Conservation (phyloP, 495 filamentous ascomycete genomes). For the Penicillium atrosanguineum region DNA sequence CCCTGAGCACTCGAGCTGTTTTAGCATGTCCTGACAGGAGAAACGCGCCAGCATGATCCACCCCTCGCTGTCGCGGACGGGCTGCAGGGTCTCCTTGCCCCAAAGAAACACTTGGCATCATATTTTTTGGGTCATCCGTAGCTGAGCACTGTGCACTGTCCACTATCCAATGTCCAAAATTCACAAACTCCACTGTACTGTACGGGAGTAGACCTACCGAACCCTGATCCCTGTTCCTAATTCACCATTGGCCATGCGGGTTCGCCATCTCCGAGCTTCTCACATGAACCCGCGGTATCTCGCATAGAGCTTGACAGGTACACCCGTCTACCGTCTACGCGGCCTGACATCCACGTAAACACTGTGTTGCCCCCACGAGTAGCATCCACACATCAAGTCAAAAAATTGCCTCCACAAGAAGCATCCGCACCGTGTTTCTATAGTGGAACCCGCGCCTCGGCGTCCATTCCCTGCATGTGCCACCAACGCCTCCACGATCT, state of each 20-base stretch:
- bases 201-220: not conserved
- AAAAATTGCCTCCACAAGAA: not conserved
- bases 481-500: slow-evolving; percentile 25
- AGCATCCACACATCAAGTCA: not conserved
- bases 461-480: slow-evolving; percentile 22
- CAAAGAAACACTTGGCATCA: not conserved
- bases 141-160: not conserved
- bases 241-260: slow-evolving; percentile 6
- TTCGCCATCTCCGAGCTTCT: slow-evolving; percentile 6
- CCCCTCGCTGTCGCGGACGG: slow-evolving; percentile 12
- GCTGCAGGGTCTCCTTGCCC: slow-evolving; percentile 10
- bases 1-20: not conserved
- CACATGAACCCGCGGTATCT: slow-evolving; percentile 29
- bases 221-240: slow-evolving; percentile 8
- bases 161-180: not conserved
- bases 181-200: too few relatives aligned
- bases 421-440: not conserved
- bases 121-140: not conserved
- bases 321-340: slow-evolving; percentile 6
- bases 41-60: slow-evolving; percentile 2
- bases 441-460: slow-evolving; percentile 15
- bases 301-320: slow-evolving; percentile 25
- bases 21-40: slow-evolving; percentile 1
- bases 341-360: not conserved
- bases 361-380: too few relatives aligned